Base-by-base conservation (phyloP, 371 early-diverging fungal genomes). In the Mortierella sp. region DNA sequence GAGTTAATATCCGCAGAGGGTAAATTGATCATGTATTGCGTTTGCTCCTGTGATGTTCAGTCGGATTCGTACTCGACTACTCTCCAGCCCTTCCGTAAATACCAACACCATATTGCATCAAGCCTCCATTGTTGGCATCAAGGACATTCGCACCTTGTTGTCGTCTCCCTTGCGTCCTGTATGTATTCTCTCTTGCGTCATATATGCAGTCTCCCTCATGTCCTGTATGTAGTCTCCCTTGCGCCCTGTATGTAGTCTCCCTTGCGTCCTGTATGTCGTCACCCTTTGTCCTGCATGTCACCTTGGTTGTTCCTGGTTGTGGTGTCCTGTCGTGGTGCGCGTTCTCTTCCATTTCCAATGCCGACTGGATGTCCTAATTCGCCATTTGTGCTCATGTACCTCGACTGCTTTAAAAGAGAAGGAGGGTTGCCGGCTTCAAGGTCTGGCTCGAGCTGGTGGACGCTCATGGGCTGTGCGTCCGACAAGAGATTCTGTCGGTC, bases 371-470 rank as follows among this genome's bases (percentile, higher is more conserved):
- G 2, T 8, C 31, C 34, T 19, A 19, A 19, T 63, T 38, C 8
- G 10, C n/a, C 24, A 55, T 55, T 3, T 55, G 55, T 24, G 28
- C 52, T 68, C 14, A 63, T 68, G 38, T 81, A 85, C 86, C 86
- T 85, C 44, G 86, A 85, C 74, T 85, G 86, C 82, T 85, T 85
- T 52, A 85, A 55, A 58, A 85, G 79, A 44, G 86, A 85, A 21
- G 82, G 74, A 44, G 76, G 86, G 45, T 77, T 73, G 10, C 82
- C 82, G 44, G 86, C 77, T 19, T 85, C 86, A 65, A 85, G 80
- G 60, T 85, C 86, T 60, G 82, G 82, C 72, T 85, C 86, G 54
- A 85, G 86, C 9, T 74, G 74, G 65, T 73, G 80, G 73, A 38
- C 75, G 74, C 82, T 82, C 86, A 85, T 85, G 38, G 86, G 86